phyloP scores from a whole-genome alignment of 352 stramenopile genomes.

The Halophytophthora batemanensis region DNA sequence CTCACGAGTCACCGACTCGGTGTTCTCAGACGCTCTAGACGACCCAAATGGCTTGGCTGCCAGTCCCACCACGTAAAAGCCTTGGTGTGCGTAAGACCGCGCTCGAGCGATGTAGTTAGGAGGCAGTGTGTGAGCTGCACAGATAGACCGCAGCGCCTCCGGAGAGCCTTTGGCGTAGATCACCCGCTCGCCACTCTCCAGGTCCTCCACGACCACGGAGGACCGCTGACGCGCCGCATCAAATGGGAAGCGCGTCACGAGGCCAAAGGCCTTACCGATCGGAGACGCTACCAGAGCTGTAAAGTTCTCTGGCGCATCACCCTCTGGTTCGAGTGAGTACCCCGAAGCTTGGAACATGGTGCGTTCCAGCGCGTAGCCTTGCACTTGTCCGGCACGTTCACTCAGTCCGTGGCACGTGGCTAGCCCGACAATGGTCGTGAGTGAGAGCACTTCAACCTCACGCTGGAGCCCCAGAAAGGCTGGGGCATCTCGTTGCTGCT shows the following conservation, averaged over 20 bases:
- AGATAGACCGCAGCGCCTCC: constrained; percentile 61
- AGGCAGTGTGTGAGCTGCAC: constrained; percentile 57
- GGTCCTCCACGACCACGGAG: constrained; percentile 66
- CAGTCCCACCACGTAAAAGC: constrained; percentile 82
- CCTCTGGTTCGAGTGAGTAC: constrained; percentile 56
- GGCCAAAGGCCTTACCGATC: constrained; percentile 63
- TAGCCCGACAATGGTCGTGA: constrained; percentile 53
- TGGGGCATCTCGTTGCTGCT: constrained; percentile 12
- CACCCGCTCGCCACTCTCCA: constrained; percentile 54
- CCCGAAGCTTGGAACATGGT: constrained; percentile 72
- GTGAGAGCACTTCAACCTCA: constrained; percentile 69
- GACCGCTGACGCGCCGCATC: constrained; percentile 68
- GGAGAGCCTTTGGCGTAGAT: constrained; percentile 74
- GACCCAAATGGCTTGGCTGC: constrained; percentile 50
- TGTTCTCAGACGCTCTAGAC: constrained; percentile 27
- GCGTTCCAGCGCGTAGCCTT: constrained; percentile 67
- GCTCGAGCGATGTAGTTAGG: constrained; percentile 63
- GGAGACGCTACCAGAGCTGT: constrained; percentile 62
- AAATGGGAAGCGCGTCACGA: constrained; percentile 72
- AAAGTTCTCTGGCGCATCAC: constrained; percentile 28
- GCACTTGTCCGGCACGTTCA: constrained; percentile 43
- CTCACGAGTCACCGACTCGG: constrained; percentile 53
- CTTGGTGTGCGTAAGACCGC: constrained; percentile 66
- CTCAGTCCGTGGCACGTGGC: constrained; percentile 69
- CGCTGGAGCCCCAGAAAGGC: constrained; percentile 53